A percentile compares a stretch with the other conserved stretches of the same genome.
Conservation (phyloP, 2,329 filamentous ascomycete genomes). For the Neofusicoccum laricinum region DNA sequence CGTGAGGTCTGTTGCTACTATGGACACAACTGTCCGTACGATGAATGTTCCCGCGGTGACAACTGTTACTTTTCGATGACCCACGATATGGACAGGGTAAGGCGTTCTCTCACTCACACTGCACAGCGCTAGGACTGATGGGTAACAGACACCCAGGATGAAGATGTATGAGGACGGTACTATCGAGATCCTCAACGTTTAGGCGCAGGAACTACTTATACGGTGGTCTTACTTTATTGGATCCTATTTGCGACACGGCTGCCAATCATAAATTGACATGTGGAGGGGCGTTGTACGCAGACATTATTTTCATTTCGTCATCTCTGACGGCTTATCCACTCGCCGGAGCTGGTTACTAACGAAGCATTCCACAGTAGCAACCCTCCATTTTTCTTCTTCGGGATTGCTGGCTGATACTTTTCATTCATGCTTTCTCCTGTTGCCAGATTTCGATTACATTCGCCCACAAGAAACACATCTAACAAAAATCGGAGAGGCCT, state of each 20-base stretch:
- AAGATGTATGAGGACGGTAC: constrained; percentile 17
- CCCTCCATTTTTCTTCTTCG: not conserved
- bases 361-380: not conserved
- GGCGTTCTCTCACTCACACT: not conserved
- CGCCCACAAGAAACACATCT: not conserved
- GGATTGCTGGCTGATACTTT: not conserved
- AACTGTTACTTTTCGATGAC: constrained; percentile 32
- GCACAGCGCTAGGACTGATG: not conserved
- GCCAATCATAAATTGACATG: not conserved
- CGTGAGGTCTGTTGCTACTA: constrained; percentile 31
- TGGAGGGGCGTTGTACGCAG: not conserved
- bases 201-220: not conserved
- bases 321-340: not conserved
- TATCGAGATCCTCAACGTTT: constrained; percentile 13
- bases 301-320: not conserved
- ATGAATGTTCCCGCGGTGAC: constrained; percentile 29
- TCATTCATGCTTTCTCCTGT: not conserved
- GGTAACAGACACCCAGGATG: constrained; percentile 8
- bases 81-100: constrained; percentile 31
- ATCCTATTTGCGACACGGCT: not conserved
- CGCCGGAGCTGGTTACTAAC: not conserved
- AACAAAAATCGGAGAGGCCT: not conserved
- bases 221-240: not conserved
- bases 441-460: not conserved
- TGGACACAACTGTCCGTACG: constrained; percentile 30